These are phyloP conservation scores for Colletotrichum cuscutae DNA, from an alignment of 2,329 filamentous ascomycete species.

Conservation along the genomic window DNA sequence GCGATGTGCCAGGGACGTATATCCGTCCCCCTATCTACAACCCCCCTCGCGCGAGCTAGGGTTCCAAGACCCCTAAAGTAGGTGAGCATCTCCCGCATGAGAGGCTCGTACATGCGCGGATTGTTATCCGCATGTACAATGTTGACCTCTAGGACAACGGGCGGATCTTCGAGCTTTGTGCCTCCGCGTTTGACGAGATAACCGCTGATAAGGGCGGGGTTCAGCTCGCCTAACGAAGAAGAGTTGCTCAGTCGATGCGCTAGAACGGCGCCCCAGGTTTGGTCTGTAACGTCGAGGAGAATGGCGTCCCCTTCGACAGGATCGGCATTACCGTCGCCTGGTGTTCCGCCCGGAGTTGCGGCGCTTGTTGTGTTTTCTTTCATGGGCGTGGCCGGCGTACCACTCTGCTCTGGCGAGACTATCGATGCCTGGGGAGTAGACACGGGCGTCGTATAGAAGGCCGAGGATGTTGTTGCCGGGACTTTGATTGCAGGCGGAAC, in stretches of 20 bases:
- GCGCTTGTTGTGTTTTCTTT: conserved; percentile 49
- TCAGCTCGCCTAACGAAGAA: conserved; percentile 62
- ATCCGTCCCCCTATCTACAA: conserved; percentile 67
- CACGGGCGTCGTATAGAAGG: conserved; percentile 70
- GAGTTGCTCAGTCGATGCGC: conserved; percentile 73
- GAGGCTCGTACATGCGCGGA: conserved; percentile 67
- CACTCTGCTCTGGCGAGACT: conserved; percentile 69
- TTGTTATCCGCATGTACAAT: conserved; percentile 67
- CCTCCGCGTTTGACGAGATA: conserved; percentile 74
- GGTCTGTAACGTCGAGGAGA: conserved; percentile 78
- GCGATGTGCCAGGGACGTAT: conserved; percentile 83
- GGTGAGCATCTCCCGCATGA: conserved; percentile 76
- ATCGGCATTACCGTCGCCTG: conserved; percentile 52
- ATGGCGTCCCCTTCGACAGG: conserved; percentile 71
- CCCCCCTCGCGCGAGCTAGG: conserved; percentile 73
- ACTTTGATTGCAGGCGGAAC: conserved; percentile 65
- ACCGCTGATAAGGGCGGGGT: conserved; percentile 69
- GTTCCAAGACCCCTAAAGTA: conserved; percentile 77
- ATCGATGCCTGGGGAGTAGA: conserved; percentile 71
- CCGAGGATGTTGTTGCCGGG: conserved; percentile 53
- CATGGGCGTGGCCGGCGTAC: conserved; percentile 61
- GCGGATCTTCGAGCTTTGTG: conserved; percentile 64
- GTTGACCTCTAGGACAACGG: conserved; percentile 71
- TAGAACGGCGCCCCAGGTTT: conserved; percentile 79
- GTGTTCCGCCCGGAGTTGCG: conserved; percentile 56